Evolutionary conservation across 2,329 filamentous ascomycete species (phyloP).

Genomic region (Penicillium sp.): DNA sequence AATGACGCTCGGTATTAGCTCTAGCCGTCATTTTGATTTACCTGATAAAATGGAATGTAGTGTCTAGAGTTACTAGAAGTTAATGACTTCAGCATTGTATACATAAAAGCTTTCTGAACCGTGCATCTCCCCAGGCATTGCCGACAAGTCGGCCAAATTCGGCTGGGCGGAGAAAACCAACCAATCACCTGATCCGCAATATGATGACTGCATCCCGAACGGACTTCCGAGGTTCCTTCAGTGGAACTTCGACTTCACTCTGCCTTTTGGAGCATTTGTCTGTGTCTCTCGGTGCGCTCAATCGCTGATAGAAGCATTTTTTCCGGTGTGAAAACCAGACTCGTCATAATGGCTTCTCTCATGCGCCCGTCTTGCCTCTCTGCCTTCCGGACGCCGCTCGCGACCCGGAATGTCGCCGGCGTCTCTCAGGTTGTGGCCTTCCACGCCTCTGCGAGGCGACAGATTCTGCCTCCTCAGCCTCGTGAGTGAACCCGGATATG

Average conservation of each 20-base stretch:
- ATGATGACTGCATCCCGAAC: conserved; percentile 45
- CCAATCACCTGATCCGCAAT: conserved; percentile 44
- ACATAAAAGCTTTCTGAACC: background rate
- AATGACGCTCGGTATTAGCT: background rate
- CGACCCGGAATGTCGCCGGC: conserved; percentile 39
- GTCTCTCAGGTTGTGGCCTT: conserved; percentile 73
- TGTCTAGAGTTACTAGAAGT: background rate
- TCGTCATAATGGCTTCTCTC: conserved; percentile 47
- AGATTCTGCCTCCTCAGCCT: conserved; percentile 81
- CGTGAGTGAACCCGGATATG: conserved; percentile 62
- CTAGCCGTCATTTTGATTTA: background rate
- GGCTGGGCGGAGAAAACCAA: conserved; percentile 40
- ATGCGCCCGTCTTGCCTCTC: conserved; percentile 44
- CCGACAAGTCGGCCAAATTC: conserved; percentile 43
- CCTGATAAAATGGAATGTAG: background rate
- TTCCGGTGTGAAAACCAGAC: conserved; percentile 22
- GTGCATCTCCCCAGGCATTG: conserved; percentile 11
- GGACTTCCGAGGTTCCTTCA: conserved; percentile 43
- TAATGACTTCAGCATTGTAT: background rate
- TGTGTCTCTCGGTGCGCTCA: conserved; percentile 20
- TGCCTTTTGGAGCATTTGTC: background rate
- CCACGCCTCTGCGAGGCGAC: conserved; percentile 77
- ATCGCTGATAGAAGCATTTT: conserved; percentile 19
- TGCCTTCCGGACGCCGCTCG: conserved; percentile 39
- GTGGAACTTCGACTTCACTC: conserved; percentile 34